These are phyloP conservation scores for Quercus bicolor DNA, from an alignment of 306 rosid genomes.

Conservation along the genomic window DNA sequence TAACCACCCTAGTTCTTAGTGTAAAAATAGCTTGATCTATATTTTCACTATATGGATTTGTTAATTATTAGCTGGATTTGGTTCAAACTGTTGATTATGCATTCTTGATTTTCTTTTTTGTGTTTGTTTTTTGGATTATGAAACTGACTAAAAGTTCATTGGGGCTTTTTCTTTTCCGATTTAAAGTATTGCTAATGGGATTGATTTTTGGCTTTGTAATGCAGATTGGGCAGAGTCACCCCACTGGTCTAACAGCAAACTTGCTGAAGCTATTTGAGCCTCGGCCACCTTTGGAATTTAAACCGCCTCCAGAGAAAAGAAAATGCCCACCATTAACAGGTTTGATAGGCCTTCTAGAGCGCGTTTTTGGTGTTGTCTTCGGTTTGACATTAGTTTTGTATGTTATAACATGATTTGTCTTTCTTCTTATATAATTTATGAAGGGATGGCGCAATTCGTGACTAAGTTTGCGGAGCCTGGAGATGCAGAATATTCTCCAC, in stretches of 20 bases:
- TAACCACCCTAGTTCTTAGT: background rate
- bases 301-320: constrained; percentile 95
- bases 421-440: background rate
- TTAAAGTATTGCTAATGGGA: background rate
- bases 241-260: constrained; percentile 88
- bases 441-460: constrained; percentile 92
- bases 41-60: background rate
- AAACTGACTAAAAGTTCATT: background rate
- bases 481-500: constrained; percentile 77
- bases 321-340: constrained; percentile 92
- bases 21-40: background rate
- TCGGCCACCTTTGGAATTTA: constrained; percentile 86
- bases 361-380: background rate
- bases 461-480: constrained; percentile 77
- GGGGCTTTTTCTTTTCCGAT: too few relatives aligned
- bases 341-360: background rate
- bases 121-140: background rate
- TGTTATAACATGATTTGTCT: background rate
- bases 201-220: constrained; percentile 10
- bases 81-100: background rate
- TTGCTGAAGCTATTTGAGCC: constrained; percentile 97
- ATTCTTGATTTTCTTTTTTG: background rate
- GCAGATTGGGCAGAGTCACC: constrained; percentile 99
- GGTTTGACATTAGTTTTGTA: background rate
- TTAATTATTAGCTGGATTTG: background rate